These are phyloP conservation scores for Fusarium anthophilum DNA, from an alignment of 2,329 filamentous ascomycete species.

Conservation along the genomic window DNA sequence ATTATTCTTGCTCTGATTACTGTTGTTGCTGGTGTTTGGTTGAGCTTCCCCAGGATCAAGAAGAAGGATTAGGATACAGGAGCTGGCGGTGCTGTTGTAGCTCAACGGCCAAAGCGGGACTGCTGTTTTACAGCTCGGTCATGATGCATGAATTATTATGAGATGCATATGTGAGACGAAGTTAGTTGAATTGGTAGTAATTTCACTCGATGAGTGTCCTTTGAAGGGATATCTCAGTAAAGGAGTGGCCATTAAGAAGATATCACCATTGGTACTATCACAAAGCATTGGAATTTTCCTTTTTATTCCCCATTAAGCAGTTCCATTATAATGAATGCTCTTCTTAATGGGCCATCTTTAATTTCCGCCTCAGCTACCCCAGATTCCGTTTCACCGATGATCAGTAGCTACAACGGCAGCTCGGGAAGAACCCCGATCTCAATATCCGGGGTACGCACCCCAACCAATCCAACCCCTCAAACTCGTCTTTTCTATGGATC, in stretches of 20 bases:
- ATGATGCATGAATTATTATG: neutral
- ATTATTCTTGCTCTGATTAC: conserved; percentile 57
- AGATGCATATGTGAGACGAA: neutral
- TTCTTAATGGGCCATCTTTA: neutral
- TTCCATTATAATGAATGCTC: neutral
- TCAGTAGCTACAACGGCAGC: neutral
- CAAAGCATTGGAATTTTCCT: fast-evolving
- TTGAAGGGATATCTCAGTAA: neutral
- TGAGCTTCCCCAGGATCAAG: conserved; percentile 49
- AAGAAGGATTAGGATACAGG: conserved; percentile 39
- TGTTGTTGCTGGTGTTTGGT: conserved; percentile 48
- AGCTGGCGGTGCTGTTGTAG: fast-evolving
- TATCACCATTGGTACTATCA: neutral
- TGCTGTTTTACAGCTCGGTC: fast-evolving
- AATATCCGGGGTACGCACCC: neutral
- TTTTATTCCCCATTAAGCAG: neutral
- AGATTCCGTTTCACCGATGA: neutral
- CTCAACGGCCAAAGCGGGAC: neutral
- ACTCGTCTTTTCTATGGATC: neutral
- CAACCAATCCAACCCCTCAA: neutral
- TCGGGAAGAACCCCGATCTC: conserved; percentile 17
- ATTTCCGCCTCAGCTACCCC: neutral
- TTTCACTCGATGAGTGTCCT: neutral
- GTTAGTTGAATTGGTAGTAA: fast-evolving
- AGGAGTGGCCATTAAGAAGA: fast-evolving